Evolutionary conservation across 306 rosid genomes (phyloP), one percentile per base, ranked within the genome.

Genomic region (Cicer yamashitae): DNA sequence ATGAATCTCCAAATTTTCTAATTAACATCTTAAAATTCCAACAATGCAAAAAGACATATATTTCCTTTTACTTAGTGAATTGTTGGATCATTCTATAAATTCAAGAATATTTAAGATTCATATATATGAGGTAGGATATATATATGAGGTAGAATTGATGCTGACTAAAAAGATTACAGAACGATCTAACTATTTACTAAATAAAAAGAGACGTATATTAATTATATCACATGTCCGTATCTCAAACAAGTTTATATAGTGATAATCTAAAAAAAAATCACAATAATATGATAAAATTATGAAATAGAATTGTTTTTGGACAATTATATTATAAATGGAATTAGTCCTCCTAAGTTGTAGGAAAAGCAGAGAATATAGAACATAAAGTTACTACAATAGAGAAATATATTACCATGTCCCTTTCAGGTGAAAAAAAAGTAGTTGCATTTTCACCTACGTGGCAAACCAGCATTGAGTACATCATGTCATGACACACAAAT

Each of bases 11-110:
- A 8, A 12, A 22, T 7, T 43, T 22, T 0, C 6, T 3, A 5
- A 3, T 57, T 38, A 10, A 46, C 6, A 5, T 76, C 25, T 67
- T 0, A 45, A 2, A 66, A 45, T 41, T 41, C 2, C 17, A 64
- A 22, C 15, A 25, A 54, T 34, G 30, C 10, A 70, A 67, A 20
- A 54, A 66, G 2, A 5, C 1, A 13, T 6, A 63, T 20, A 37
- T 73, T 68, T 82, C 15, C 62, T 63, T 79, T 58, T 79, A 63
- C 83, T 83, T 70, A 34, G 78, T 70, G 71, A 83, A 83, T 59
- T n/a, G 79, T 79, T 79, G 84, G 82, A 71, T 79, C 84, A 47
- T 45, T 79, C 45, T 71, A 52, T 67, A 71, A 8, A 47, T 17
- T 65, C 68, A 64, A 15, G 18, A 22, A 69, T 41, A 61, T 75